phyloP scores from a whole-genome alignment of 1,284 basidiomycete species.

The Ganoderma resinaceum region DNA sequence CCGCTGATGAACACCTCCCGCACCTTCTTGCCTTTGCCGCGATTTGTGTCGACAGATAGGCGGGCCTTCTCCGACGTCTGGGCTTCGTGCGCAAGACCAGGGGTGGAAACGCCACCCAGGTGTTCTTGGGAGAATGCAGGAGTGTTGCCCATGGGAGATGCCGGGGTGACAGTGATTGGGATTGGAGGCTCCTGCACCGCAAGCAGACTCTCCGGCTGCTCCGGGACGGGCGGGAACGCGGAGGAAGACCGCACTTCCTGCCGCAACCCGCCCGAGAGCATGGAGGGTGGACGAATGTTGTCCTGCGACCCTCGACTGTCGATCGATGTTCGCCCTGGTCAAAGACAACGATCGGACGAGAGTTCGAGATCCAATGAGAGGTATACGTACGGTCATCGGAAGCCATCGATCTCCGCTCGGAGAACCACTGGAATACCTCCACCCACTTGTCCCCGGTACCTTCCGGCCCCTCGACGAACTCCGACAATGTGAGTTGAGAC shows the following conservation, averaged over 20 bases:
- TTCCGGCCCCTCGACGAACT: constrained; percentile 88
- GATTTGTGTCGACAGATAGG: constrained; percentile 35
- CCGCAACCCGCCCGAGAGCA: constrained; percentile 33
- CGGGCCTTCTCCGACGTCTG: constrained; percentile 31
- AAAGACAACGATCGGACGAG: not conserved
- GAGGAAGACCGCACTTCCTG: constrained; percentile 23
- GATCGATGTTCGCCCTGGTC: constrained; percentile 39
- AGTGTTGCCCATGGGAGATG: constrained; percentile 44
- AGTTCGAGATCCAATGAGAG: not conserved
- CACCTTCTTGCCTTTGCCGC: constrained; percentile 63
- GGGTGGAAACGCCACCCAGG: constrained; percentile 12
- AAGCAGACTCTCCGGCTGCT: constrained; percentile 23
- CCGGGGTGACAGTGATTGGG: constrained; percentile 56
- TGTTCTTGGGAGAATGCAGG: constrained; percentile 27
- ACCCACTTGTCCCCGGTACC: constrained; percentile 86
- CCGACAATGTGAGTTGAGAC: constrained; percentile 85
- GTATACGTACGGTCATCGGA: constrained; percentile 45
- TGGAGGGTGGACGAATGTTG: constrained; percentile 31
- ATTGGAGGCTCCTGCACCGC: constrained; percentile 15
- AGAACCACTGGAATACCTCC: constrained; percentile 88
- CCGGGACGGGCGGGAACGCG: constrained; percentile 23
- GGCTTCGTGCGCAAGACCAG: constrained; percentile 19
- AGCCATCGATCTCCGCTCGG: constrained; percentile 58
- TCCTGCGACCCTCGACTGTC: constrained; percentile 40
- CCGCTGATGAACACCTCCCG: constrained; percentile 76